phyloP scores from a whole-genome alignment of 805 yeast genomes.

The Candida anglica region DNA sequence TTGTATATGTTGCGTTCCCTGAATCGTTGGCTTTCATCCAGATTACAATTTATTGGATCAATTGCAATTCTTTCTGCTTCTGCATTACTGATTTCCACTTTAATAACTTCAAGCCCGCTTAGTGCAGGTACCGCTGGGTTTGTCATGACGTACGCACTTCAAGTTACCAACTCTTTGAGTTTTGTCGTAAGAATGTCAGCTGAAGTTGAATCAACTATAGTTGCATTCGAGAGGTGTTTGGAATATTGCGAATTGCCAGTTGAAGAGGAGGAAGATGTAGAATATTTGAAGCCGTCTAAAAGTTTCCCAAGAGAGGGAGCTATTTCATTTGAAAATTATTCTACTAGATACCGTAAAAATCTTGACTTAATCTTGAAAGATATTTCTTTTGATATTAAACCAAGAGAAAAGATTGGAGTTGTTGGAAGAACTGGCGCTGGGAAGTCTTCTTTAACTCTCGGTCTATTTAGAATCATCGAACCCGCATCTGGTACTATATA shows the following conservation, averaged over 20 bases:
- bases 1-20: constrained; percentile 49
- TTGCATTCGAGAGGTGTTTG: constrained; percentile 63
- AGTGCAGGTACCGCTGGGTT: constrained; percentile 62
- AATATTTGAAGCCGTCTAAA: constrained; percentile 29
- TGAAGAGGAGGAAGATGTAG: constrained; percentile 21
- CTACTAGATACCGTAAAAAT: constrained; percentile 76
- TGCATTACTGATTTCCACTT: constrained; percentile 37
- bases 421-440: constrained; percentile 98
- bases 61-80: constrained; percentile 50
- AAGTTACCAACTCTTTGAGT: constrained; percentile 50
- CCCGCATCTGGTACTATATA: constrained; percentile 59
- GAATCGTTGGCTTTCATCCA: constrained; percentile 62
- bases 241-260: constrained; percentile 48
- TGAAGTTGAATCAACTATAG: constrained; percentile 60
- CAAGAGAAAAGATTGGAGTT: constrained; percentile 84
- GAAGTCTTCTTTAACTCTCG: constrained; percentile 77
- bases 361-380: constrained; percentile 72
- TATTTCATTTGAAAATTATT: constrained; percentile 62
- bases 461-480: constrained; percentile 80
- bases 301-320: constrained; percentile 76
- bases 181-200: constrained; percentile 59
- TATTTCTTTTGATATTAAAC: constrained; percentile 56
- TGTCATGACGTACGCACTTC: constrained; percentile 59
- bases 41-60: constrained; percentile 61
- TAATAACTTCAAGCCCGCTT: constrained; percentile 38